Evolutionary conservation across 1,284 basidiomycete genomes (phyloP), one percentile per base, ranked within the genome.

Genomic region (Microbotryum saponariae): DNA sequence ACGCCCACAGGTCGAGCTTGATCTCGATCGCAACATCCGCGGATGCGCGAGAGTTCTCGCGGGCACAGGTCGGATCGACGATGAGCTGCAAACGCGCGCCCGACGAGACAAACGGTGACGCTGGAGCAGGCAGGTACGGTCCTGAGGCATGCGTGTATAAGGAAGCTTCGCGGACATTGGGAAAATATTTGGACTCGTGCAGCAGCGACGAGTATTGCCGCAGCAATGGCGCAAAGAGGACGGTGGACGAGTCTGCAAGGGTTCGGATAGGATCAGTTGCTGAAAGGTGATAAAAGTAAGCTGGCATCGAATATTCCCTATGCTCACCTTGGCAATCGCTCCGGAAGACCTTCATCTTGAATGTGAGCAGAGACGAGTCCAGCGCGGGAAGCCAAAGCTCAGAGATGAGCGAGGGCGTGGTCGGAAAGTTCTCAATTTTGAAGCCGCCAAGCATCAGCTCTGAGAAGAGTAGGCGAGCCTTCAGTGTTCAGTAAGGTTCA

Each of bases 121-220:
- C 31, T 1, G 54, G 50, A 4, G 58, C 23, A 2, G 70, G 64
- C 1, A 69, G 47, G 54, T 64, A 74, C 5, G 72, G 72, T 10
- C 69, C 66, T 0, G 54, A 47, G 6, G 69, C 49, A 54, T 74
- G 72, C 5, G 72, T 64, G 58, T 72, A 69, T 18, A 73, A 51
- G 3, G 61, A 60, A 1, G 67, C 69, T 3, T 27, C 14, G 21
- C 60, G 66, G 6, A 60, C 58, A 48, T 69, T 69, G 6, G 73
- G 70, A 54, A 71, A 70, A 54, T 52, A 70, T 29, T 66, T 68
- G 10, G 67, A 54, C 33, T 74, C 73, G 61, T 67, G 63, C 1
- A 64, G 10, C 5, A 51, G 48, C 2, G 58, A 31, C 3, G 71
- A 64, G 37, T 61, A 60, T 12, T 70, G 66, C 0, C 66, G 59